Evolutionary conservation across 345 rosid genomes (phyloP).

Genomic region (Salix udensis): DNA sequence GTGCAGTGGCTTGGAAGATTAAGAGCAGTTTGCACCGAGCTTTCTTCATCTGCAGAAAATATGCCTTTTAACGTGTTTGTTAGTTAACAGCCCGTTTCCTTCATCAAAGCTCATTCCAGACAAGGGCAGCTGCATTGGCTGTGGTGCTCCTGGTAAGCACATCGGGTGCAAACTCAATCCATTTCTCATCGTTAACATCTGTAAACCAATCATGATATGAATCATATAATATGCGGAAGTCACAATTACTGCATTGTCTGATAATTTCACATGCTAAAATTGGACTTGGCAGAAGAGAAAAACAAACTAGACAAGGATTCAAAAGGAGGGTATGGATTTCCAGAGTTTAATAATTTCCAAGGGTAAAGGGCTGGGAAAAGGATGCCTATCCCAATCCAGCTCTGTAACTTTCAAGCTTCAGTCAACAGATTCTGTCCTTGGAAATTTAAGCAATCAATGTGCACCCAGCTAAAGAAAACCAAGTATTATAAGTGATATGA

Average conservation of each 20-base stretch:
- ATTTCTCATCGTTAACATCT: constrained; percentile 62
- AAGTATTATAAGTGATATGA: neutral
- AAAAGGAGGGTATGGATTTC: no score
- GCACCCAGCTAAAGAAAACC: neutral
- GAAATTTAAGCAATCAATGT: neutral
- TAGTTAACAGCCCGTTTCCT: constrained; percentile 32
- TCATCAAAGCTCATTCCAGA: constrained; percentile 39
- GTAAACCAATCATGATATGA: constrained; percentile 24
- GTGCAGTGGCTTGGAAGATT: constrained; percentile 27
- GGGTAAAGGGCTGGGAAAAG: no score
- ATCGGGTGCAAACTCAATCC: constrained; percentile 50
- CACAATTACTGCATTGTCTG: neutral
- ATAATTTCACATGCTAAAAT: neutral
- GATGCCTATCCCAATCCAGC: neutral
- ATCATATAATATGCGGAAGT: neutral
- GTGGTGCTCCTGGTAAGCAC: constrained; percentile 48
- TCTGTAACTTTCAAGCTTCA: neutral
- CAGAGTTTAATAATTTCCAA: no score
- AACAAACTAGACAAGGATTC: no score
- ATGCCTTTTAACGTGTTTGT: constrained; percentile 26
- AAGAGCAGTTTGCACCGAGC: constrained; percentile 20
- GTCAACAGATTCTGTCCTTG: neutral
- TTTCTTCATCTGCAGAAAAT: constrained; percentile 37
- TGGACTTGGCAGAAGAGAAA: neutral
- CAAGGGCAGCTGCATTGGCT: constrained; percentile 38